Evolutionary conservation across 805 yeast genomes (phyloP), one percentile per base, ranked within the genome.

Genomic region (Saturnispora serradocipensis): DNA sequence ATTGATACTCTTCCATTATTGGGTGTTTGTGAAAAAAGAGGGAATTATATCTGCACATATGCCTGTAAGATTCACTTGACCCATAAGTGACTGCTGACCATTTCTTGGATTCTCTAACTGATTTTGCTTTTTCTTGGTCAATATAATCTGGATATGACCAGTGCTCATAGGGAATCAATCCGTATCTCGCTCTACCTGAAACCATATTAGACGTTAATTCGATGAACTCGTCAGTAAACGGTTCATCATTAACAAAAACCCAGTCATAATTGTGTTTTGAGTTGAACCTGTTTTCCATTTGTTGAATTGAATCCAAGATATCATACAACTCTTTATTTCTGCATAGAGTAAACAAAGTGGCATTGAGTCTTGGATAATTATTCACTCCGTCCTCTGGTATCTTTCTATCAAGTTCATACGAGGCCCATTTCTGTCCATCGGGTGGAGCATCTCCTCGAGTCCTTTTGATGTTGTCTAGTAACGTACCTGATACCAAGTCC

Each of bases 41-140:
- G 34, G 73, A 68, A 54, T 68, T 72, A 58, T 56, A 75, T 32
- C 80, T 62, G 57, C 78, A 75, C 95, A 87, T 87, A 65, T 83
- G 86, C 58, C 91, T 74, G 63, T 86, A 86, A 30, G 81, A 72
- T 58, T 80, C 84, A 42, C 81, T 75, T 9, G 70, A 75, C 18
- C 86, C 90, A 61, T 86, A 86, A 3, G 78, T 73, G 45, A 84
- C 73, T 30, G 57, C 53, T 15, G 64, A 42, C 54, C 71, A 64
- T 36, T 65, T 63, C 61, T 66, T 62, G 9, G 68, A 61, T 28
- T 62, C 65, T 53, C 73, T 56, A 18, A 64, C 60, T 30, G 65
- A 62, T 27, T 61, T 67, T 2, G 80, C 80, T 42, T 60, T 62
- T 2, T 61, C 63, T 44, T 61, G 64, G 59, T 78, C 75, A 10